Percentiles rank a stretch among this genome's conserved stretches.
Conservation (phyloP, 306 rosid species). For the Cucurbita ficifolia region DNA sequence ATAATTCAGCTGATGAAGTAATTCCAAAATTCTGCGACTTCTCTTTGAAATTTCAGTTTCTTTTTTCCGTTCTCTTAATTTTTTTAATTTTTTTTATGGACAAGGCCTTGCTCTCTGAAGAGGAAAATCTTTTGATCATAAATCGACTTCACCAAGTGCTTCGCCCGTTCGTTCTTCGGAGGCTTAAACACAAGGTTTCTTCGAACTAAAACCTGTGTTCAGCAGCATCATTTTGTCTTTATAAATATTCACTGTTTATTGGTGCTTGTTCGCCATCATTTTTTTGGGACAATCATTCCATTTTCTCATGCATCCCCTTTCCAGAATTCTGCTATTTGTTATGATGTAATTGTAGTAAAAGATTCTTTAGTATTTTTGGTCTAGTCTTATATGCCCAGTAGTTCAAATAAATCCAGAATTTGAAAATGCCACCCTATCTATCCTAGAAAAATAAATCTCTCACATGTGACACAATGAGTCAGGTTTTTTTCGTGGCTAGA, state of each 20-base stretch:
- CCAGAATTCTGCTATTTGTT: background rate
- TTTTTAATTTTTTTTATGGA: conserved; percentile 3
- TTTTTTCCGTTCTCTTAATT: background rate
- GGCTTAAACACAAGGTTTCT: conserved; percentile 95
- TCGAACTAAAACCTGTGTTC: background rate
- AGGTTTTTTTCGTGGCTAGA: background rate
- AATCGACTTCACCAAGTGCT: conserved; percentile 98
- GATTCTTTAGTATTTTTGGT: background rate
- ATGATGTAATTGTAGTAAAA: background rate
- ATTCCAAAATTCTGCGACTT: conserved; percentile 7
- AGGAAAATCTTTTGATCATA: conserved; percentile 97
- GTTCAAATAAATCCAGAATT: background rate
- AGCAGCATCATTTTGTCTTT: background rate
- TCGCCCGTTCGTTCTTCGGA: conserved; percentile 95
- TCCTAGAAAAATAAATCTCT: background rate
- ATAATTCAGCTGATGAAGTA: conserved; percentile 83
- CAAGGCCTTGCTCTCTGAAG: conserved; percentile 91
- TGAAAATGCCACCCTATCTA: too few relatives aligned
- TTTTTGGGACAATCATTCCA: background rate
- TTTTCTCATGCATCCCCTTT: background rate
- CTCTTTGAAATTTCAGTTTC: conserved; percentile 9
- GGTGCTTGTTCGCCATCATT: background rate
- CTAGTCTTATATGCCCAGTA: background rate
- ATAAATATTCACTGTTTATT: conserved; percentile 4
- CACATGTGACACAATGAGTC: background rate